phyloP scores from a whole-genome alignment of 768 basidiomycete genomes.

The Kwoniella sp. region DNA sequence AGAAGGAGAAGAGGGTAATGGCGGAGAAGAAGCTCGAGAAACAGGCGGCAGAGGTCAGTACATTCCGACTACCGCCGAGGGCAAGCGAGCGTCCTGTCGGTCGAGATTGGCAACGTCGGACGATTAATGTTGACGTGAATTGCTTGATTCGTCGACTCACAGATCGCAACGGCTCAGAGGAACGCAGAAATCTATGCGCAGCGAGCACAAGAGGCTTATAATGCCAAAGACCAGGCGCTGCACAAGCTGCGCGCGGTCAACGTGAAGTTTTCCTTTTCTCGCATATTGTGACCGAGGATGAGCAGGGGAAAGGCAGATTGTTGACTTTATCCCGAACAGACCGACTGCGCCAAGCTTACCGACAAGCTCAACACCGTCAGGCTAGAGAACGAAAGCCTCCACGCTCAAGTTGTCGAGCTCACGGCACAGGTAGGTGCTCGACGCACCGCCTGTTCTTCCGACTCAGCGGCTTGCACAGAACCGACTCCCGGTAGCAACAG shows the following conservation, averaged over 20 bases:
- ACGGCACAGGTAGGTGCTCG: conserved; percentile 10
- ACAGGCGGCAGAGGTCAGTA: conserved; percentile 13
- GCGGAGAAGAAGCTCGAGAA: conserved; percentile 4
- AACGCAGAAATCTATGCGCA: background rate
- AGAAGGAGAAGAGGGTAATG: conserved; percentile 9
- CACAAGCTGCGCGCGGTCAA: background rate
- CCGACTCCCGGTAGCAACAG: no score
- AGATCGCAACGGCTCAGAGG: background rate
- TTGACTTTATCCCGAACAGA: background rate
- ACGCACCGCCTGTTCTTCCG: no score
- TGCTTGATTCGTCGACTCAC: no score
- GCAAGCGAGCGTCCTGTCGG: no score
- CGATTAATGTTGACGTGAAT: no score
- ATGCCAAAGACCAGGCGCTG: background rate
- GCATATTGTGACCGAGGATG: no score
- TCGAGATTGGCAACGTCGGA: no score
- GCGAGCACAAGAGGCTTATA: background rate
- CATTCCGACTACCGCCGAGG: no score
- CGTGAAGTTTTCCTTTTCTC: background rate
- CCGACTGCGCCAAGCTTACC: conserved; percentile 11
- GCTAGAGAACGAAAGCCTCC: conserved; percentile 7
- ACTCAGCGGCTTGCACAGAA: no score
- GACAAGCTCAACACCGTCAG: conserved; percentile 18
- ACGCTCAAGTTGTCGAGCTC: conserved; percentile 3
- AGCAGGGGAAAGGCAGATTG: background rate